A percentile compares a stretch with the other conserved stretches of the same genome.
Conservation (phyloP, 192 early-diverging fungal genomes). For the Entomortierella beljakovae region DNA sequence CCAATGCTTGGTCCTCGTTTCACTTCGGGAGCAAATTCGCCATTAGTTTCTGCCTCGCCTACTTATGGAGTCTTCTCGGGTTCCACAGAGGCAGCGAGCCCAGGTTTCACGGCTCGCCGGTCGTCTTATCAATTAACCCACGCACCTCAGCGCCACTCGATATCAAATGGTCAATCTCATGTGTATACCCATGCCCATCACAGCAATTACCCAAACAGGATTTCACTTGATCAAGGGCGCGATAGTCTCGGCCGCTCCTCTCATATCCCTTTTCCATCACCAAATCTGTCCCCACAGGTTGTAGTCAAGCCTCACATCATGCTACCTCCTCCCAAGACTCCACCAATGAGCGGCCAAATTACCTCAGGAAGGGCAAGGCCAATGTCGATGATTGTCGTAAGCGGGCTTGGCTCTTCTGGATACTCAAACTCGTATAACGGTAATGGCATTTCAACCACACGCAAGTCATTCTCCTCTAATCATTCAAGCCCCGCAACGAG, state of each 20-base stretch:
- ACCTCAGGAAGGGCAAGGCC: constrained; percentile 37
- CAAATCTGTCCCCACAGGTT: constrained; percentile 37
- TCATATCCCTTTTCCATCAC: constrained; percentile 29
- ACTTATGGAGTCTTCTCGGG: constrained; percentile 10
- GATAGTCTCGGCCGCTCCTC: constrained; percentile 38
- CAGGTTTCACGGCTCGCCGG: constrained; percentile 7
- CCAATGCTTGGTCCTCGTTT: constrained; percentile 44
- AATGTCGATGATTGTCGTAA: constrained; percentile 39
- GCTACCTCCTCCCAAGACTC: constrained; percentile 45
- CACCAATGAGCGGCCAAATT: constrained; percentile 48
- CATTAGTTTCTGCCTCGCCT: constrained; percentile 14
- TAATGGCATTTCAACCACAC: neutral
- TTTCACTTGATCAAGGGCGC: constrained; percentile 41
- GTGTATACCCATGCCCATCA: constrained; percentile 21
- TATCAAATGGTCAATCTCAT: constrained; percentile 30
- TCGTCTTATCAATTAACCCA: constrained; percentile 24
- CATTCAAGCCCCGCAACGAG: constrained; percentile 48
- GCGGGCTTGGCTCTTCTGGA: constrained; percentile 9
- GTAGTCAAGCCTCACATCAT: constrained; percentile 53
- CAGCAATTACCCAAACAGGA: constrained; percentile 17
- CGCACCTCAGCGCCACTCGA: constrained; percentile 37
- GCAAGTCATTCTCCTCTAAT: constrained; percentile 36
- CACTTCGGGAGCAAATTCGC: constrained; percentile 33
- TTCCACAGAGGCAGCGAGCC: constrained; percentile 1
- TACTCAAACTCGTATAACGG: constrained; percentile 30